Conservation (phyloP, 495 filamentous ascomycete genomes). For the Tuber melanosporum region DNA sequence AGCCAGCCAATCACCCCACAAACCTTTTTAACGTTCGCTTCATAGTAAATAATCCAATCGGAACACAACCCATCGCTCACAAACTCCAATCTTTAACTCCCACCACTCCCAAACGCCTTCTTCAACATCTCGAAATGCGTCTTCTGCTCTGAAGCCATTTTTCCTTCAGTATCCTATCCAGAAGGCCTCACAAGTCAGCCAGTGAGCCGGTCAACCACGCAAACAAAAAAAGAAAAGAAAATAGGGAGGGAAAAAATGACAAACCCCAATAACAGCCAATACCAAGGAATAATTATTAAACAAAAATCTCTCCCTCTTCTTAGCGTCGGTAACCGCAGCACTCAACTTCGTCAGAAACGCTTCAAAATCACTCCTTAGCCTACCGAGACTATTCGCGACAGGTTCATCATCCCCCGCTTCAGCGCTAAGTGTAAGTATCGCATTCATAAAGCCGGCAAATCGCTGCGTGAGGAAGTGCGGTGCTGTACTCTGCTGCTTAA, state of each 20-base stretch:
- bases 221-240: too few relatives aligned
- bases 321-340: slow-evolving; percentile 50
- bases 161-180: slow-evolving; percentile 62
- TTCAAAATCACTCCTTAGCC: slow-evolving; percentile 72
- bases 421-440: slow-evolving; percentile 69
- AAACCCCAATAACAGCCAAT: slow-evolving; percentile 74
- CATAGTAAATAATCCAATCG: background rate
- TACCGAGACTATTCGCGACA: slow-evolving; percentile 66
- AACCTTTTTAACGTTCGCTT: background rate
- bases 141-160: slow-evolving; percentile 68
- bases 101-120: slow-evolving; percentile 40
- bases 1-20: background rate
- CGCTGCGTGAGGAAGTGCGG: slow-evolving; percentile 87
- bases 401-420: slow-evolving; percentile 93
- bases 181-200: slow-evolving; percentile 34
- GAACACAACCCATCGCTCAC: background rate
- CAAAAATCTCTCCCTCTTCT: slow-evolving; percentile 79
- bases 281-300: slow-evolving; percentile 92
- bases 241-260: slow-evolving; percentile 18
- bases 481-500: slow-evolving; percentile 66
- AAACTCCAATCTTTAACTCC: background rate
- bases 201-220: background rate
- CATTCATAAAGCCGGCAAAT: slow-evolving; percentile 83
- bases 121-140: slow-evolving; percentile 59
- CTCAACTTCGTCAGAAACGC: slow-evolving; percentile 60